phyloP scores from a whole-genome alignment of 2,329 filamentous ascomycete genomes.

The Chaetoscypha palmicola region DNA sequence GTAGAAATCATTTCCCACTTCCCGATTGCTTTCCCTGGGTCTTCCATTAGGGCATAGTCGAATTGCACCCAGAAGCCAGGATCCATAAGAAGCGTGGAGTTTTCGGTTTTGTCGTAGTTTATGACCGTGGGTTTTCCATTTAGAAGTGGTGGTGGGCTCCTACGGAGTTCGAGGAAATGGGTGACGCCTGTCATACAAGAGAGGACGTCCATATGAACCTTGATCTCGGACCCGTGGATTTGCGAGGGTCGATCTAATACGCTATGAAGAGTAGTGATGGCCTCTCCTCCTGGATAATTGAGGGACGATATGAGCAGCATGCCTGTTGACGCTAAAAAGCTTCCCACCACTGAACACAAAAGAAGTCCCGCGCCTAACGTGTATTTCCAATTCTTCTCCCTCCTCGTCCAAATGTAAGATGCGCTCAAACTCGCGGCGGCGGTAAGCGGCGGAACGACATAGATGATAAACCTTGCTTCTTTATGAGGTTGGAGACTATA shows the following conservation, averaged over 20 bases:
- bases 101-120: constrained; percentile 57
- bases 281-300: constrained; percentile 90
- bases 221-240: constrained; percentile 22
- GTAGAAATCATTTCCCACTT: constrained; percentile 52
- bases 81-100: constrained; percentile 36
- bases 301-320: constrained; percentile 76
- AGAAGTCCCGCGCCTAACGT: constrained; percentile 47
- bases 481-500: constrained; percentile 94
- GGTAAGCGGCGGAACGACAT: constrained; percentile 74
- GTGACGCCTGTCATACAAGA: constrained; percentile 67
- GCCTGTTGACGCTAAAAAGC: constrained; percentile 52
- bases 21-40: constrained; percentile 40
- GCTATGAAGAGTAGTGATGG: constrained; percentile 50
- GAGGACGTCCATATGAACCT: constrained; percentile 58
- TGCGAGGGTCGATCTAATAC: constrained; percentile 25
- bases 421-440: constrained; percentile 69
- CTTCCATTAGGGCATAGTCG: constrained; percentile 55
- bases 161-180: constrained; percentile 45
- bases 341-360: constrained; percentile 50
- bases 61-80: constrained; percentile 56
- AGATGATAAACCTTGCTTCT: constrained; percentile 92
- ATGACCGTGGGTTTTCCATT: constrained; percentile 24
- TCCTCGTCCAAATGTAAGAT: constrained; percentile 59
- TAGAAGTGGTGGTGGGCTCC: constrained; percentile 19
- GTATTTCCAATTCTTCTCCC: constrained; percentile 54